Base-by-base conservation (phyloP, 345 rosid genomes). In the Dipteronia dyeriana region DNA sequence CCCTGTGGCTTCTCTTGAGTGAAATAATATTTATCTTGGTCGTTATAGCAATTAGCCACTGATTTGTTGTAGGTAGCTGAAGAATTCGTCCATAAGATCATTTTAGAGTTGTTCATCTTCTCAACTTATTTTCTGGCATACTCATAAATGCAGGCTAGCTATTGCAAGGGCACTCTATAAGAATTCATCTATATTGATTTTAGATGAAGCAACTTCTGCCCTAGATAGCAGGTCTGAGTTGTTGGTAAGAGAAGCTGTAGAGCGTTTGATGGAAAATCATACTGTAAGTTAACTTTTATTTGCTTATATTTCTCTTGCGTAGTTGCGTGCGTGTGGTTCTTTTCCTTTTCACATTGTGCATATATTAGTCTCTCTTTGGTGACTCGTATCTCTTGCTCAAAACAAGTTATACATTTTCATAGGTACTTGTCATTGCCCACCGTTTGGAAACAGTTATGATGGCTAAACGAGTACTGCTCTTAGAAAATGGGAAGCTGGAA, bases 121-220 rank as follows among this genome's bases (percentile, higher is more conserved):
- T 31, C 38, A n/a, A 49, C 51, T 20, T 34, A 70, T 38, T 31
- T 43, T 9, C 9, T 64, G 31, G 49, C 10, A 26, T 76, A 38
- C 43, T 68, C 62, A 22, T 75, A 51, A 82, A 75, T 80, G 85
- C 88, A 95, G 98, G 82, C 79, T 96, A 79, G 97, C 98, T 68
- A 96, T 96, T 39, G 97, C 98, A 59, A 90, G 99, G 84, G 98
- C 98, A 57, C 85, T 96, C 22, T 92, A 96, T 77, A 96, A 92
- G 82, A 86, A 90, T 67, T 86, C 95, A 26, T 86, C 95, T 19
- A 84, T 96, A 79, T 79, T 96, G 85, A 88, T 96, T 70, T 87
- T 96, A 86, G 99, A 96, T 82, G 99, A 96, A 87, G 99, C 99
- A 78, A 96, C 99, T 66, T 96, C 98, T 75, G 99, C 98, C 29